Base-by-base conservation (phyloP, 208 protist species). In the Trypanosoma boissoni region DNA sequence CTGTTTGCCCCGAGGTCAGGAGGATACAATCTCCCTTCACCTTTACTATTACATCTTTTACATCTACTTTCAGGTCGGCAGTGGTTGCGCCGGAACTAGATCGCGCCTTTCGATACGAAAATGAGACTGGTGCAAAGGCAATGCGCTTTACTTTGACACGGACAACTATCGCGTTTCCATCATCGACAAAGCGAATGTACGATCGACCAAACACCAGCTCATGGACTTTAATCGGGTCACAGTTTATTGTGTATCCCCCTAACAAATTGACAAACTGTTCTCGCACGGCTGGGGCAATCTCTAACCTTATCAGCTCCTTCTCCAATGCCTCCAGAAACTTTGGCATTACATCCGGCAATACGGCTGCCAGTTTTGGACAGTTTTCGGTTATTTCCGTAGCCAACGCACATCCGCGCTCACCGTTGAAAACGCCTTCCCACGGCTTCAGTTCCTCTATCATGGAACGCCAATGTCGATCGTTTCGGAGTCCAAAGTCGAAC, bases 361-460 rank as follows among this genome's bases (percentile, higher is more conserved):
- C 26, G 12, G 24, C 21, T 1, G 74, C 74, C 20, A 89, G 58
- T 0, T 43, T 36, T 4, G 56, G 58, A 68, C 80, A 85, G 24
- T 68, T 14, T 14, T 66, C 55, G 32, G 62, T 58, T 10, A 92
- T 32, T 45, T 87, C 72, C 36, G 48, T 53, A 37, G 79, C 61
- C 0, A 92, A 39, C 42, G 78, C 43, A 44, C 76, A 87, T 9
- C 62, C 62, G 14, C 51, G 58, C 32, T 66, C 58, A 41, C 28
- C n/a, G 54, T 70, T 54, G 50, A 87, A 92, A 23, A 92, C 54
- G 16, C 62, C 42, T 26, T 63, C 49, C 71, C 81, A 88, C 4
- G 64, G 56, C 12, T 28, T 42, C 34, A 89, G 67, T 48, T 64
- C 41, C 14, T 44, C 42, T 34, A 78, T 61, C 27, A 72, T 60